Base-by-base conservation (phyloP, 192 early-diverging fungal species). In the Funneliformis mosseae region DNA sequence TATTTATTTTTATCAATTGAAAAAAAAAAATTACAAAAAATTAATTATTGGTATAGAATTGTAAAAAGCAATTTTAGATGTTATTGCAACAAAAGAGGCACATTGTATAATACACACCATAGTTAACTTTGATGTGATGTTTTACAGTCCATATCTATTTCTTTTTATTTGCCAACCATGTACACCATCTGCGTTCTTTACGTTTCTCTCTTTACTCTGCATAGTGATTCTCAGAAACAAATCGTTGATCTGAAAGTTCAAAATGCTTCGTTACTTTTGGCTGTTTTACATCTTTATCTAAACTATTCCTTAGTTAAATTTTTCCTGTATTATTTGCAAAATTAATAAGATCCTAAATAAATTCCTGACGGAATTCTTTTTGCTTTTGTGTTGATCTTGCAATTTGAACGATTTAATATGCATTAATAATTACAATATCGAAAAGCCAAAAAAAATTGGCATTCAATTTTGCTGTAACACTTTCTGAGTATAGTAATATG, bases 351-450 rank as follows among this genome's bases (percentile, higher is more conserved):
- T 62, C 33, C 48, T 27, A 76, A 21, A 45, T 27, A 28, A 76
- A 21, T 16, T 76, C 9, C 8, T 12, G 23, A 41, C 48, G 9
- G 18, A 76, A 76, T 38, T 76, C 48, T 59, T 76, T 76, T 14
- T 55, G n/a, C 8, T 27, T 3, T 0, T 33, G 1, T 7, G 1
- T 39, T 38, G 11, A 59, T 43, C 18, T 9, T 64, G 25, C 23
- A 4, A 1, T 64, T 64, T 25, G 2, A 8, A 25, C 1, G 9
- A 64, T 64, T 8, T 1, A 25, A 64, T 74, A 81, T 8, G 16
- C 3, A 64, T 81, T 81, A n/a, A 81, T 39, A 39, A 75, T 62
- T 33, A 7, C 39, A 59, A 71, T 66, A 74, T 74, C 71, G 33
- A n/a, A n/a, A n/a, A n/a, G n/a, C n/a, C n/a, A n/a, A n/a, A n/a